A percentile compares a stretch with the other conserved stretches of the same genome.
Evolutionary conservation across 164 flowering plant genomes (phyloP).

Genomic region (Berberis vulgaris): DNA sequence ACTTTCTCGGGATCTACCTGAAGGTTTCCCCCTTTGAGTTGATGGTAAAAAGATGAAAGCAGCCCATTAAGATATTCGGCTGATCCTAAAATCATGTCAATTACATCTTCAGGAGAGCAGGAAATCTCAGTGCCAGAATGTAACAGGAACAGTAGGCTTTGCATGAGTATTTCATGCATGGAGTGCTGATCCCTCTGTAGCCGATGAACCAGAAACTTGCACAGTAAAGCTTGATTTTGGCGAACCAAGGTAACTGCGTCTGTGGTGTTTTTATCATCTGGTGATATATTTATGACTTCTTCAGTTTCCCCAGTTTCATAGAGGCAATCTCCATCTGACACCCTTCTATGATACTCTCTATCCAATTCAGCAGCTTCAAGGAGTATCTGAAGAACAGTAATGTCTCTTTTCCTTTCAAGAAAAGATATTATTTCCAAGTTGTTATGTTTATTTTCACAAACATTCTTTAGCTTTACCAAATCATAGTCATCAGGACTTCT

Average conservation of each 20-base stretch:
- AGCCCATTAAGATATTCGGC: constrained; percentile 57
- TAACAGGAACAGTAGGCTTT: constrained; percentile 57
- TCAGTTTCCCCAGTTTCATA: constrained; percentile 32
- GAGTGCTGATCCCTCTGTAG: constrained; percentile 53
- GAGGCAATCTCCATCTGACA: constrained; percentile 22
- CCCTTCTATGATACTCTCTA: constrained; percentile 25
- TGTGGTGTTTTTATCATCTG: constrained; percentile 34
- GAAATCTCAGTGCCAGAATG: constrained; percentile 60
- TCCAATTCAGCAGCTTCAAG: constrained; percentile 86
- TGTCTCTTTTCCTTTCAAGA: constrained; percentile 71
- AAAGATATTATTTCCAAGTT: constrained; percentile 43
- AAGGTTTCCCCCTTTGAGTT: constrained; percentile 45
- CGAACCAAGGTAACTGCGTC: constrained; percentile 89
- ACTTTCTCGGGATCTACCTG: constrained; percentile 41
- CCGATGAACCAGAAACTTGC: constrained; percentile 49
- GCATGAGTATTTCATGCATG: constrained; percentile 77
- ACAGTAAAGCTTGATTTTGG: constrained; percentile 70
- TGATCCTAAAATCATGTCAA: constrained; percentile 58
- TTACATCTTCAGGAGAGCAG: constrained; percentile 62
- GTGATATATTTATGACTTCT: constrained; percentile 33
- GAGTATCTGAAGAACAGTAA: constrained; percentile 63
- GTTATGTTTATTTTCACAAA: constrained; percentile 21
- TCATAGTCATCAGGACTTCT: constrained; percentile 18
- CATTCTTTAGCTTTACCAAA: constrained; percentile 23
- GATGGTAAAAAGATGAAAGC: constrained; percentile 45